Conservation (phyloP, 305 asterid species). For the Fraxinus sp. region DNA sequence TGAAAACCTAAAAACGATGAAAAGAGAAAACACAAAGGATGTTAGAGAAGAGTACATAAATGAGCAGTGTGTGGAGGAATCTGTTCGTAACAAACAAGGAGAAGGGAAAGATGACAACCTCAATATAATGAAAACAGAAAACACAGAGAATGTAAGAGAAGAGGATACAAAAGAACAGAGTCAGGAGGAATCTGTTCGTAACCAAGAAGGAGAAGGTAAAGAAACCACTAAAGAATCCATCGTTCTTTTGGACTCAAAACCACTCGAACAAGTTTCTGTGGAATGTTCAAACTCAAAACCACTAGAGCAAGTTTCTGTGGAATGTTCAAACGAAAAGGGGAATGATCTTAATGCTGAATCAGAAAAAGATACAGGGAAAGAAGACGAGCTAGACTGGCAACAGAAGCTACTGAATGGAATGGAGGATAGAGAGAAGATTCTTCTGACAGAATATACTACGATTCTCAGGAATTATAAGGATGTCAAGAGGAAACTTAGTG, state of each 20-base stretch:
- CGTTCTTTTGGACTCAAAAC: slow-evolving; percentile 33
- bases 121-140: slow-evolving; percentile 21
- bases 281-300: slow-evolving; percentile 26
- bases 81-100: slow-evolving; percentile 12
- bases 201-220: slow-evolving; percentile 18
- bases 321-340: slow-evolving; percentile 10
- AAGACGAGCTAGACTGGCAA: slow-evolving; percentile 63
- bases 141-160: slow-evolving; percentile 31
- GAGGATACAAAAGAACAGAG: slow-evolving; percentile 23
- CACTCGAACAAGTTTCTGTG: slow-evolving; percentile 14
- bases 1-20: neutral
- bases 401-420: slow-evolving; percentile 65
- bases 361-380: slow-evolving; percentile 30
- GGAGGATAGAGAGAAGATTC: slow-evolving; percentile 71
- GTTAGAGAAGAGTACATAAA: slow-evolving; percentile 30
- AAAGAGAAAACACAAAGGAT: slow-evolving; percentile 26
- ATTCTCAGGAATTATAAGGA: slow-evolving; percentile 78
- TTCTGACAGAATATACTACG: slow-evolving; percentile 65
- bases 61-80: slow-evolving; percentile 26
- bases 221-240: slow-evolving; percentile 31
- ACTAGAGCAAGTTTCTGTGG: slow-evolving; percentile 17
- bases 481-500: slow-evolving; percentile 59
- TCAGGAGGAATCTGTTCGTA: slow-evolving; percentile 21
- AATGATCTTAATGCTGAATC: slow-evolving; percentile 23
- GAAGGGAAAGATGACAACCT: neutral